Base-by-base conservation (phyloP, 106 monocot species). In the Posidonia australis region DNA sequence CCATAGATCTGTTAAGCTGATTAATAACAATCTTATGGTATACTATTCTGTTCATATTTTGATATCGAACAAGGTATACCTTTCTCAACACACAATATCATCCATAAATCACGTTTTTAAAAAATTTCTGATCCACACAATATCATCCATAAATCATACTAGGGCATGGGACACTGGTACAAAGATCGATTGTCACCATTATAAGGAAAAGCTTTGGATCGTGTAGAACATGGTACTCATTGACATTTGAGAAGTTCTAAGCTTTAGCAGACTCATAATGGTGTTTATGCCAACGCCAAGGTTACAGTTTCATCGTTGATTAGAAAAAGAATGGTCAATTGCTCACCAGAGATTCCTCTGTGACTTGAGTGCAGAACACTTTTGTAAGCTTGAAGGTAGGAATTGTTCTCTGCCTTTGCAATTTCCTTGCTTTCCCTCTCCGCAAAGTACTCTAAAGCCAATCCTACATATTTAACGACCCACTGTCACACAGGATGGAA, bases 331-430 rank as follows among this genome's bases (percentile, higher is more conserved):
- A 63, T n/a, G 41, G 44, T 36, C 6, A 44, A 1, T 20, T 45
- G 12, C 51, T 55, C 54, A 78, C 73, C 57, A 76, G 46, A 13
- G 76, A 46, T 5, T 80, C 76, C 64, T 80, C 75, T 0, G 32
- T 29, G 6, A 48, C 5, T 71, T 12, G 76, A 71, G 56, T 76
- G 71, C 11, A 72, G 76, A 19, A 72, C 80, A 42, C 47, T 57
- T 71, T 63, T 67, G 72, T 72, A 76, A 47, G 30, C 80, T 18
- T 70, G 58, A 17, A 64, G 60, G 54, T 44, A 57, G 29, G 42
- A 20, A 16, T 47, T 63, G 56, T 56, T 64, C 26, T 48, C 59
- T 5, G n/a, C n/a, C n/a, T n/a, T n/a, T n/a, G n/a, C n/a, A n/a
- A n/a, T n/a, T n/a, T 46, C 63, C n/a, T 5, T 14, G 19, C 9